Base-by-base conservation (phyloP, 768 basidiomycete genomes). In the Leccinum uliginosum region DNA sequence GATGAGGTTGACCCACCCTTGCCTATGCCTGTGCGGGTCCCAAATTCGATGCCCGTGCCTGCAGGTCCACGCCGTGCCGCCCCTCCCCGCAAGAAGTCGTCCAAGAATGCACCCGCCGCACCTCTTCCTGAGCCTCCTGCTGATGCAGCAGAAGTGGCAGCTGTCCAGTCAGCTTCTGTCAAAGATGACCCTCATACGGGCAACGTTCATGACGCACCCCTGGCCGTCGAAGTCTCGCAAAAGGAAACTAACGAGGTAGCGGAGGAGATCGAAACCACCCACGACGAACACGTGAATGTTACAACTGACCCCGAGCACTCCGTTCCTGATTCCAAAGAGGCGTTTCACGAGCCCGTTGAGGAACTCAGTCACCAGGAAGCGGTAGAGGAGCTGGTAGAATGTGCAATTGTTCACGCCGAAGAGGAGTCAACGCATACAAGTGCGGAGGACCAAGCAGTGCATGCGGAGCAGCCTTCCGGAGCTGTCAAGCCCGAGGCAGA, bases 61-160 rank as follows among this genome's bases (percentile, higher is more conserved):
- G 80, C 82, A 14, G 85, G 76, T 17, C 90, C 91, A 44, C 83
- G 87, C 45, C 81, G 91, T 5, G 80, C 88, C 24, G 90, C 79
- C 3, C 89, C 88, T 49, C 91, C 91, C 9, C 77, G 90, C 43
- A 84, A 79, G 72, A 87, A 88, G 65, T 66, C 77, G 6, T 74
- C 74, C 48, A 86, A 83, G 68, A 78, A 82, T 1, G 73, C 76
- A n/a, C 71, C 78, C 11, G 71, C 78, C 2, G 11, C 54, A 21
- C 55, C 60, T 19, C 60, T 69, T 38, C 55, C 71, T 4, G 67
- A 73, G 38, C 70, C 62, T 43, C 70, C 74, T 10, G 34, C 58
- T 0, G 61, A 66, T 15, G 61, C 62, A 23, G 58, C 51, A 24
- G 61, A 57, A 19, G 17, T 7, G 17, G 56, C 50, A 45, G 19